Evolutionary conservation across 2,329 filamentous ascomycete genomes (phyloP), one percentile per base, ranked within the genome.

Genomic region (Mycosphaerella sp.): DNA sequence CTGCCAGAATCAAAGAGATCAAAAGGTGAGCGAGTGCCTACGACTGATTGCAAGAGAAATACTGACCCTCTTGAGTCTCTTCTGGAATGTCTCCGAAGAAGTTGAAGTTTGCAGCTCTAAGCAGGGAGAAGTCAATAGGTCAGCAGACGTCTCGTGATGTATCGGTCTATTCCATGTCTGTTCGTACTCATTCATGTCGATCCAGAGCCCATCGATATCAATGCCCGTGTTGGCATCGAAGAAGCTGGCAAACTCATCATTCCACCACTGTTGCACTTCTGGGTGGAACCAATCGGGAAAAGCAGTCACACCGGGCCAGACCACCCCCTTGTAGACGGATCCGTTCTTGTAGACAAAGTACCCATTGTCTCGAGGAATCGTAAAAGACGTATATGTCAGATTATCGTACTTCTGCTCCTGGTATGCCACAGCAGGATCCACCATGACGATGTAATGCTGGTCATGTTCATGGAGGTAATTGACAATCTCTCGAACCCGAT

Each of bases 191-290:
- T 77, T 79, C 80, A 86, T 81, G 60, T 88, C 86, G 59, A 88
- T 87, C 84, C 64, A 66, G 1, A 91, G 74, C 1, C 80, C 87
- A 57, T 91, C 87, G 45, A 91, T 85, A 59, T 91, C 81, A 12
- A 92, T 76, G 17, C 87, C 87, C 2, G 72, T 76, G 0, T 81
- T 73, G 0, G 78, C 69, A 55, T 78, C 69, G 71, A 91, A 89
- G 72, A 87, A 87, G 1, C 65, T 67, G 0, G 66, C 68, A 62
- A 92, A 85, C 65, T 91, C 80, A 5, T 66, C 74, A 59, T 81
- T 82, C 87, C 87, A 91, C 69, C 82, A 92, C 1, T 72, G 64
- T 44, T 82, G 77, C 1, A 81, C 80, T 44, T 81, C 81, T 6
- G 78, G 76, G 14, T 82, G 73, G 66, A 90, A 89, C 86, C 87